These are phyloP conservation scores for Biancaea sappan DNA, from an alignment of 306 rosid species.

Conservation along the genomic window DNA sequence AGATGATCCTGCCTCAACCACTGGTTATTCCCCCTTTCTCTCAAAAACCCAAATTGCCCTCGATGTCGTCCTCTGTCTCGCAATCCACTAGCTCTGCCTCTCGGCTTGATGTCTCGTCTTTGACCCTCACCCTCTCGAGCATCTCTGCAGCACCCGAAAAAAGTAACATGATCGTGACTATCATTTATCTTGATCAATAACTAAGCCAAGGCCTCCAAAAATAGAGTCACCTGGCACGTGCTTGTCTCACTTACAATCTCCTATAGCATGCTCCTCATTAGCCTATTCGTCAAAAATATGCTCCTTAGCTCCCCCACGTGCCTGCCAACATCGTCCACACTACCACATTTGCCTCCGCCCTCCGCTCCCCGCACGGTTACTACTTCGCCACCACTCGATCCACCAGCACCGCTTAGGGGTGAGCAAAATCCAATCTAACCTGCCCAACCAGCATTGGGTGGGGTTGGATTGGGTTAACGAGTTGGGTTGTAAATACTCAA, in stretches of 20 bases:
- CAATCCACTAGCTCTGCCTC: too few species aligned
- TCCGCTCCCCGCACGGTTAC: constrained; percentile 34
- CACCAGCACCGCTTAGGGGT: constrained; percentile 44
- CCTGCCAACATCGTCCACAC: constrained; percentile 39
- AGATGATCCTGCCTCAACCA: too few species aligned
- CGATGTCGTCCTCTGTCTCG: too few species aligned
- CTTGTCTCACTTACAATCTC: constrained; percentile 55
- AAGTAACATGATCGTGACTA: constrained; percentile 33
- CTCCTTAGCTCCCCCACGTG: constrained; percentile 64
- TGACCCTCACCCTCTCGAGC: too few species aligned
- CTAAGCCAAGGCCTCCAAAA: constrained; percentile 56
- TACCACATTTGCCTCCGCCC: constrained; percentile 31
- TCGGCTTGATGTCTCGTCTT: too few species aligned
- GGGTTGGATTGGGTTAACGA: too few species aligned
- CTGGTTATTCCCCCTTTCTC: too few species aligned
- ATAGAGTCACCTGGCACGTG: constrained; percentile 52
- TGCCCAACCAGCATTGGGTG: too few species aligned
- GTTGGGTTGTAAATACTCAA: too few species aligned
- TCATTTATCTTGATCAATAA: constrained; percentile 55
- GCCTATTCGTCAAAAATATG: constrained; percentile 60
- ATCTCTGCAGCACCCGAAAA: constrained; percentile 31
- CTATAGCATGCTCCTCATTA: constrained; percentile 59
- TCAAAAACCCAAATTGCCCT: too few species aligned
- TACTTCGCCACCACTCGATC: constrained; percentile 45
- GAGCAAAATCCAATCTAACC: too few species aligned